A percentile compares a stretch with the other conserved stretches of the same genome.
These are phyloP conservation scores for Lentinula novae-zelandiae DNA, from an alignment of 1,284 basidiomycete genomes.

Conservation along the genomic window DNA sequence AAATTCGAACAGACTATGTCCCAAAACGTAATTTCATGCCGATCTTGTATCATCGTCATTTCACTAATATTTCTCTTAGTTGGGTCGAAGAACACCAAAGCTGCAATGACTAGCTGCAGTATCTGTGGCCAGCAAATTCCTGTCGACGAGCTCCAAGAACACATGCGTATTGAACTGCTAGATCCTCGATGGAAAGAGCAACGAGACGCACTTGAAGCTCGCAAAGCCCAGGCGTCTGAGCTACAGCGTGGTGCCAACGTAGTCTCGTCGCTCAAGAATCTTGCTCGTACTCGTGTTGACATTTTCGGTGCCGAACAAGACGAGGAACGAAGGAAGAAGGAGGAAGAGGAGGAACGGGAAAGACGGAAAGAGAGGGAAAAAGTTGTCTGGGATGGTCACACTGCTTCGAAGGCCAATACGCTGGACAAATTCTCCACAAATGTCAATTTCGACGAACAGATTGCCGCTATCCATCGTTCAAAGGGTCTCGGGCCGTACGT, in stretches of 20 bases:
- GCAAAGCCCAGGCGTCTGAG: slow-evolving; percentile 88
- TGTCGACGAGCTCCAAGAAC: slow-evolving; percentile 93
- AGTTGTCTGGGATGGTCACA: slow-evolving; percentile 95
- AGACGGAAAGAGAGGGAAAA: slow-evolving; percentile 84
- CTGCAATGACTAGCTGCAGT: slow-evolving; percentile 81
- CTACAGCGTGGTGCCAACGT: slow-evolving; percentile 89
- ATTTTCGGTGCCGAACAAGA: slow-evolving; percentile 91
- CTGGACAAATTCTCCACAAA: slow-evolving; percentile 87
- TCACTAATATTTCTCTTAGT: slow-evolving; percentile 36
- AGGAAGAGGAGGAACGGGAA: slow-evolving; percentile 81
- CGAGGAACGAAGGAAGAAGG: slow-evolving; percentile 79
- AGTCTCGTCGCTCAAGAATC: slow-evolving; percentile 84
- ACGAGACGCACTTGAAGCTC: slow-evolving; percentile 80
- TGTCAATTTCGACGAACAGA: slow-evolving; percentile 93
- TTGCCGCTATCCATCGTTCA: slow-evolving; percentile 87
- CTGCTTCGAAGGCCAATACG: slow-evolving; percentile 83
- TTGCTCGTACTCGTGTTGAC: slow-evolving; percentile 90
- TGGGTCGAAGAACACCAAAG: slow-evolving; percentile 61
- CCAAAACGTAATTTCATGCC: slow-evolving; percentile 70
- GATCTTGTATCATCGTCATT: neutral
- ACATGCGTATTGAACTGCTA: slow-evolving; percentile 97
- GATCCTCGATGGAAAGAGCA: slow-evolving; percentile 98
- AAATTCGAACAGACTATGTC: slow-evolving; percentile 96
- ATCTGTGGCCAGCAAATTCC: slow-evolving; percentile 95
- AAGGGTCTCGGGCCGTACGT: slow-evolving; percentile 82